A percentile compares a stretch with the other conserved stretches of the same genome.
Evolutionary conservation across 108 stramenopile species (phyloP).

Genomic region (Nitzschia inconspicua): DNA sequence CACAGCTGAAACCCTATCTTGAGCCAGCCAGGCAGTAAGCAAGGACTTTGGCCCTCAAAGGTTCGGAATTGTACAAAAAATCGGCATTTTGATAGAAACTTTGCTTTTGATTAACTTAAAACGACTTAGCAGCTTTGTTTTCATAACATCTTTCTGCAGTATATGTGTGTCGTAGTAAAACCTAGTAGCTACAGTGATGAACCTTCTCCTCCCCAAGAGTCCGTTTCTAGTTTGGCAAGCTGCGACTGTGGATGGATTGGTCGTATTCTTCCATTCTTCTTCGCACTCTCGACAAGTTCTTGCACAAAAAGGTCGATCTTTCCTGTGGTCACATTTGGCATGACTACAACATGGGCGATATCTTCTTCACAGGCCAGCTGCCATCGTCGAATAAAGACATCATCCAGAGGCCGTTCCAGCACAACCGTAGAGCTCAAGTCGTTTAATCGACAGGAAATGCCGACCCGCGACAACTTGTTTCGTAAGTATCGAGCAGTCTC

Average conservation of each 20-base stretch:
- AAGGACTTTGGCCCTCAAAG: too few relatives aligned
- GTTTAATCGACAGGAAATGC: constrained; percentile 75
- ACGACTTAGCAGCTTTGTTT: too few relatives aligned
- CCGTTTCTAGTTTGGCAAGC: neutral
- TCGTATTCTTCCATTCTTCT: constrained; percentile 4
- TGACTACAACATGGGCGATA: constrained; percentile 89
- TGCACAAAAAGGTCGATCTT: constrained; percentile 86
- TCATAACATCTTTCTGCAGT: too few relatives aligned
- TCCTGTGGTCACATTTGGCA: constrained; percentile 79
- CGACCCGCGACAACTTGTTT: constrained; percentile 59
- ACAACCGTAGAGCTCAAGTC: constrained; percentile 78
- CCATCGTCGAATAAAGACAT: constrained; percentile 79
- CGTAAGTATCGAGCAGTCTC: constrained; percentile 80
- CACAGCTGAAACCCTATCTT: too few relatives aligned
- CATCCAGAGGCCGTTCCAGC: constrained; percentile 79
- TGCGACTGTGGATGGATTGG: neutral
- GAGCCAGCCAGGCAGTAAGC: too few relatives aligned
- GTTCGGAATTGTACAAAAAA: too few relatives aligned
- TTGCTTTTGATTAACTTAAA: too few relatives aligned
- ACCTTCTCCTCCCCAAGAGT: constrained; percentile 7
- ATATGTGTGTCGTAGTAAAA: too few relatives aligned
- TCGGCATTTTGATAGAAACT: too few relatives aligned
- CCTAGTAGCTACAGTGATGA: too few relatives aligned
- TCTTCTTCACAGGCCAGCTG: constrained; percentile 88
- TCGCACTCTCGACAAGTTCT: constrained; percentile 35